Percentiles rank a stretch among this genome's conserved stretches.
phyloP scores from a whole-genome alignment of 768 basidiomycete species.

The Postia placenta region DNA sequence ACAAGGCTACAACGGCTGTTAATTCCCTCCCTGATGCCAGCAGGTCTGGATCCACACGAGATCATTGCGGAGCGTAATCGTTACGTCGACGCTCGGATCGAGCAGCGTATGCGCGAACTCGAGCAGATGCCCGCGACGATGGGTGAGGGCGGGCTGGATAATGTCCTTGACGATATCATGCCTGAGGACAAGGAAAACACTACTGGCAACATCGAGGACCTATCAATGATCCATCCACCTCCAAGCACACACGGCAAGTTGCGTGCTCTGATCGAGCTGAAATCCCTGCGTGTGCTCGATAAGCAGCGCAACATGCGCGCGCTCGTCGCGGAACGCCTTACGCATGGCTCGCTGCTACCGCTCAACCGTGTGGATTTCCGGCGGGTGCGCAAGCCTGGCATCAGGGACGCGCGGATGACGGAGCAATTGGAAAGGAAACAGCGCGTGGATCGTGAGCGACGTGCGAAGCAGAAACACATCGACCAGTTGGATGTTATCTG shows the following conservation, averaged over 20 bases:
- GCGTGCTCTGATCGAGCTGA: slow-evolving; percentile 89
- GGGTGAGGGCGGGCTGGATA: slow-evolving; percentile 67
- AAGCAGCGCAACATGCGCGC: slow-evolving; percentile 88
- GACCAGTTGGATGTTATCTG: slow-evolving; percentile 89
- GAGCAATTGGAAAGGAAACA: slow-evolving; percentile 90
- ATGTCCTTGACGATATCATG: slow-evolving; percentile 33
- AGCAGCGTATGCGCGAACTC: slow-evolving; percentile 85
- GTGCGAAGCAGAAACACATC: slow-evolving; percentile 94
- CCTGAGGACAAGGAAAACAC: slow-evolving; percentile 30
- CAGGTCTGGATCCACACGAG: slow-evolving; percentile 88
- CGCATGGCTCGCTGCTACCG: slow-evolving; percentile 83
- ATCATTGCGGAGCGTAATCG: slow-evolving; percentile 89
- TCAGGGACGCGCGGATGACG: slow-evolving; percentile 85
- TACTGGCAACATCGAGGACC: slow-evolving; percentile 15
- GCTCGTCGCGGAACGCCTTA: slow-evolving; percentile 78
- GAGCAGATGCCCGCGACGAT: slow-evolving; percentile 74
- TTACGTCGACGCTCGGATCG: slow-evolving; percentile 83
- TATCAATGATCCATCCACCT: slow-evolving; percentile 40
- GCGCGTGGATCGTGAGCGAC: slow-evolving; percentile 84
- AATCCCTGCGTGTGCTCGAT: slow-evolving; percentile 79
- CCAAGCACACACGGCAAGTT: slow-evolving; percentile 75
- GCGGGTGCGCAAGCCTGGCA: slow-evolving; percentile 73
- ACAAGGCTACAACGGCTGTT: slow-evolving; percentile 76
- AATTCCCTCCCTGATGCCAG: slow-evolving; percentile 85
- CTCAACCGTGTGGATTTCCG: slow-evolving; percentile 91